These are phyloP conservation scores for Cutaneotrichosporon mucoides DNA, from an alignment of 1,284 basidiomycete genomes.

Conservation along the genomic window DNA sequence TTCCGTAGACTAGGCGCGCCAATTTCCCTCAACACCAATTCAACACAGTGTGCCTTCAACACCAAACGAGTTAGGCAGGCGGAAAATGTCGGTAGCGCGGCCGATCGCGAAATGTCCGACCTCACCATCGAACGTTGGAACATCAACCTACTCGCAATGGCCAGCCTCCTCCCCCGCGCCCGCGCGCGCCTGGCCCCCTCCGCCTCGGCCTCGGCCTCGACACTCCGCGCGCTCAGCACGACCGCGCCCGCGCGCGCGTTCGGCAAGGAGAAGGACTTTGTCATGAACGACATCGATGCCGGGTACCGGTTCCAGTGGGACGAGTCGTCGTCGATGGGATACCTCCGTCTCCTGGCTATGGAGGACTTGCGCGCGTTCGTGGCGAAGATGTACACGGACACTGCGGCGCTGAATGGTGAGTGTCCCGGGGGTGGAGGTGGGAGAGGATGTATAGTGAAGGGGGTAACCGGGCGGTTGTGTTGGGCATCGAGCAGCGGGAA, in stretches of 20 bases:
- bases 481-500: no score
- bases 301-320: slow-evolving; percentile 56
- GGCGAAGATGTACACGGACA: slow-evolving; percentile 75
- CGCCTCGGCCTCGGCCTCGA: no score
- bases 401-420: slow-evolving; percentile 74
- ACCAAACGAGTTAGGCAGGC: background rate
- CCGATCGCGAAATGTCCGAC: no score
- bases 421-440: slow-evolving; percentile 12
- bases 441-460: no score
- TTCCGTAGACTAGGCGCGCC: no score
- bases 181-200: no score
- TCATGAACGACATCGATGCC: slow-evolving; percentile 26
- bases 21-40: no score
- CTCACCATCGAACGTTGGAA: background rate
- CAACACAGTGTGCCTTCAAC: no score
- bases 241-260: background rate
- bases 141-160: no score
- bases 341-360: slow-evolving; percentile 64
- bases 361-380: slow-evolving; percentile 67
- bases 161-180: no score
- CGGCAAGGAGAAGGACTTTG: background rate
- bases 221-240: slow-evolving; percentile 2
- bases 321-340: slow-evolving; percentile 60
- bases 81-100: background rate
- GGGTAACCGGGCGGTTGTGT: no score